phyloP scores from a whole-genome alignment of 148 eudicot species.

The Cornus suecica region DNA sequence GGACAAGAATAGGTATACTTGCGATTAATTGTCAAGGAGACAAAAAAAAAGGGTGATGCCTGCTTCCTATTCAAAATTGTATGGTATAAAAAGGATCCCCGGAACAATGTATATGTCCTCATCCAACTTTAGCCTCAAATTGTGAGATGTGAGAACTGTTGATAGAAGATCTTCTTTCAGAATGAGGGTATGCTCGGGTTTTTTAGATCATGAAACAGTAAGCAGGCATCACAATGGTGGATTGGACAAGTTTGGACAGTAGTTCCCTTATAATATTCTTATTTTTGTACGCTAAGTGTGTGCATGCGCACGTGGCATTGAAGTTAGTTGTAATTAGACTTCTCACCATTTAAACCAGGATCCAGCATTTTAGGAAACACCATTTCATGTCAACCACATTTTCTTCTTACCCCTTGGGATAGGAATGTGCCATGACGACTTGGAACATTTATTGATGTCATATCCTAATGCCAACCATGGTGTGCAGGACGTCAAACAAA shows the following conservation, averaged over 20 bases:
- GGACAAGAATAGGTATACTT: too few relatives aligned
- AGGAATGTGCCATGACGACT: neutral
- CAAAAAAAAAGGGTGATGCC: neutral
- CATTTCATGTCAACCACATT: neutral
- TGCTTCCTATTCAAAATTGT: neutral
- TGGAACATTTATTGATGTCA: neutral
- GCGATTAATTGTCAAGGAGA: too few relatives aligned
- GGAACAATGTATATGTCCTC: neutral
- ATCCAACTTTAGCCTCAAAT: neutral
- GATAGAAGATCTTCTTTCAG: neutral
- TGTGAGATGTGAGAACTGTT: neutral
- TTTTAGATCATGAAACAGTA: neutral
- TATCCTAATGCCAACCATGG: neutral
- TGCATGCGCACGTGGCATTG: neutral
- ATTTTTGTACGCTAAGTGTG: neutral
- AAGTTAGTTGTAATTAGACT: neutral
- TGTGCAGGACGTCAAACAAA: too few relatives aligned
- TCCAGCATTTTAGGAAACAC: neutral
- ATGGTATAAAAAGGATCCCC: neutral
- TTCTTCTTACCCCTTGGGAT: neutral
- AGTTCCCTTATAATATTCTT: neutral
- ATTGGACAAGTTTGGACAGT: neutral
- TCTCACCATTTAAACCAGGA: neutral
- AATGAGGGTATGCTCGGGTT: neutral
- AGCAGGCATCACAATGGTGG: neutral